Percentiles rank a stretch among this genome's conserved stretches.
These are phyloP conservation scores for Neurospora sp. DNA, from an alignment of 495 filamentous ascomycete genomes.

Conservation along the genomic window DNA sequence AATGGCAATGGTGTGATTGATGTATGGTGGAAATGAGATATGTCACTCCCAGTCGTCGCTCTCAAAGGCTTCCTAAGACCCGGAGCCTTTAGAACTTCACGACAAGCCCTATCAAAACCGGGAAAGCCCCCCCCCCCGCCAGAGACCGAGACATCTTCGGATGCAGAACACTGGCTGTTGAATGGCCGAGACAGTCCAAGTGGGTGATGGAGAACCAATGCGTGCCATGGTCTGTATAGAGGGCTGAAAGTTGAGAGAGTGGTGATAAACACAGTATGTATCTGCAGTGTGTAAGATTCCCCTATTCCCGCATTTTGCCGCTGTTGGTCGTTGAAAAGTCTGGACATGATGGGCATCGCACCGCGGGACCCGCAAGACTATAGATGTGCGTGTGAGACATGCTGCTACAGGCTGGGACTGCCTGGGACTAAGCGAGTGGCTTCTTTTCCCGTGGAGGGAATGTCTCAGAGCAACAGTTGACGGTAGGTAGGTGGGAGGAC, in stretches of 20 bases:
- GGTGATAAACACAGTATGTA: neutral
- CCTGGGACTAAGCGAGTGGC: neutral
- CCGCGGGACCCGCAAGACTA: neutral
- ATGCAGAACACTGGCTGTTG: neutral
- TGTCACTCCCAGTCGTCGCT: neutral
- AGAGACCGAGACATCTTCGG: neutral
- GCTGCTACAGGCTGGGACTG: neutral
- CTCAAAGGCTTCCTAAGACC: neutral
- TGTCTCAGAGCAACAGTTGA: neutral
- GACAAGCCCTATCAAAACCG: neutral
- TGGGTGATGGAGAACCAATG: neutral
- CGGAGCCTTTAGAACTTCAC: neutral
- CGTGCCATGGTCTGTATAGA: neutral
- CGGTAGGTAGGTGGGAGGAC: too few species aligned
- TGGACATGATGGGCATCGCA: neutral
- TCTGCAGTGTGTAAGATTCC: neutral
- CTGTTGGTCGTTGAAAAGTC: neutral
- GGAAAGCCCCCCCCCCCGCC: neutral
- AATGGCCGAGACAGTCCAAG: neutral
- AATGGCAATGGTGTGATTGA: neutral
- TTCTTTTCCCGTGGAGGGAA: neutral
- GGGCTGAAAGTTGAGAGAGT: neutral
- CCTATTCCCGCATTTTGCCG: neutral
- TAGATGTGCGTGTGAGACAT: neutral
- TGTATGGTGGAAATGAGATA: neutral